These are phyloP conservation scores for Tylopilus sp. DNA, from an alignment of 768 basidiomycete genomes.

Conservation along the genomic window DNA sequence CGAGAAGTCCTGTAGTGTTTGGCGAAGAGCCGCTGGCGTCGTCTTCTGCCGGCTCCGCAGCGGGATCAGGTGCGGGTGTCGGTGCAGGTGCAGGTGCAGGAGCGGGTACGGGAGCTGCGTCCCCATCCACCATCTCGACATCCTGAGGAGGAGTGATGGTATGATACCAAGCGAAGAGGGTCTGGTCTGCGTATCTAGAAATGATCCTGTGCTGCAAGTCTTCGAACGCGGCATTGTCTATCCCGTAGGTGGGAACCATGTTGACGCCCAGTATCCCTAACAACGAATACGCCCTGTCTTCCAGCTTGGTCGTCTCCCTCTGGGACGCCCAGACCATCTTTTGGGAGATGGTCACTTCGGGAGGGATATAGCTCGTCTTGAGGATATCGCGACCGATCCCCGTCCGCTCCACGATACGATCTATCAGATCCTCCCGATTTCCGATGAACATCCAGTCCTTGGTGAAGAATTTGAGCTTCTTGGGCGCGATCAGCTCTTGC, in stretches of 20 bases:
- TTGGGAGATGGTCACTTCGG: slow-evolving; percentile 19
- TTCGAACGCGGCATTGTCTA: slow-evolving; percentile 22
- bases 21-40: not conserved
- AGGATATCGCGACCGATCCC: slow-evolving; percentile 19
- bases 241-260: slow-evolving; percentile 26
- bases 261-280: slow-evolving; percentile 24
- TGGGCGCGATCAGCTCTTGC: slow-evolving; percentile 31
- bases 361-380: slow-evolving; percentile 1
- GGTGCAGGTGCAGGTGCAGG: not conserved
- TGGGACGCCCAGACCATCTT: slow-evolving; percentile 28
- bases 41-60: not conserved
- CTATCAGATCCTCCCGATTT: slow-evolving; percentile 11
- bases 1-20: slow-evolving; percentile 22
- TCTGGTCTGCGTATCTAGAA: slow-evolving; percentile 20
- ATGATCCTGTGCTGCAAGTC: slow-evolving; percentile 25
- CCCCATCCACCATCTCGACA: slow-evolving; percentile 6
- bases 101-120: not conserved
- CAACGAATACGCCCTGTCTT: slow-evolving; percentile 32
- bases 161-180: slow-evolving; percentile 27
- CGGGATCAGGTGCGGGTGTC: not conserved
- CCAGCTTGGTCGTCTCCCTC: slow-evolving; percentile 22
- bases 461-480: slow-evolving; percentile 23
- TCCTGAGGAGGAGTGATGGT: slow-evolving; percentile 6
- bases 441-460: slow-evolving; percentile 24
- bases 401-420: slow-evolving; percentile 11